Percentiles rank a stretch among this genome's conserved stretches.
These are phyloP conservation scores for Candolleomyces eurysporus DNA, from an alignment of 768 basidiomycete genomes.

Conservation along the genomic window DNA sequence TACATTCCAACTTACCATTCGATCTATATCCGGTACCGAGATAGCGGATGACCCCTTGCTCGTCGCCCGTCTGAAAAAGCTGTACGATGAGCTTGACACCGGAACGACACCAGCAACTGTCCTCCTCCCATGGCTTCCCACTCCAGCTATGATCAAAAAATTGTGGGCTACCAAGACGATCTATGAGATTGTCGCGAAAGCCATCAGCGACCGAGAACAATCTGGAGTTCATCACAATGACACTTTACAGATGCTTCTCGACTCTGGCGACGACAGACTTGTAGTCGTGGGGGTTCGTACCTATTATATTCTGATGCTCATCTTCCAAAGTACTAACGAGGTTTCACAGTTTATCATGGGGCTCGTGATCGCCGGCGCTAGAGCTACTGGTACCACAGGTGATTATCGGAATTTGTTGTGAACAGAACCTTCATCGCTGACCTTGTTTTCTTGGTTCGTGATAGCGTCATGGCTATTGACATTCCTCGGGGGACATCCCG, in stretches of 20 bases:
- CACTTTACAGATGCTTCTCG: conserved; percentile 72
- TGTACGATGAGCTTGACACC: conserved; percentile 68
- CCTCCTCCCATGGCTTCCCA: conserved; percentile 75
- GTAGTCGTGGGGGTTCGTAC: conserved; percentile 65
- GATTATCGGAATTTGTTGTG: conserved; percentile 17
- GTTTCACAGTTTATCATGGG: conserved; percentile 73
- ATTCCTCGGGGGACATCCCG: conserved; percentile 64
- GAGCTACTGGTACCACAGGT: conserved; percentile 77
- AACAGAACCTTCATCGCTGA: background rate
- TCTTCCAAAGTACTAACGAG: conserved; percentile 5
- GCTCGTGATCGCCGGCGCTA: conserved; percentile 74
- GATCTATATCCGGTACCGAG: conserved; percentile 64
- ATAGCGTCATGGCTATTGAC: conserved; percentile 73
- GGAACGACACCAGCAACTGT: conserved; percentile 73
- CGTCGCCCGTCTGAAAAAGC: conserved; percentile 58
- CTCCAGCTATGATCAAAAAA: conserved; percentile 68
- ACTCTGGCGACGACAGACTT: conserved; percentile 64
- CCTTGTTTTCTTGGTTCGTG: background rate
- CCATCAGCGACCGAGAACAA: conserved; percentile 55
- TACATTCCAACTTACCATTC: conserved; percentile 71
- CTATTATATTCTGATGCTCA: conserved; percentile 3
- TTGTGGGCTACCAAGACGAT: conserved; percentile 73
- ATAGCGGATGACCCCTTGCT: conserved; percentile 63
- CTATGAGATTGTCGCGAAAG: conserved; percentile 62
- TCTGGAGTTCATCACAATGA: conserved; percentile 61